Evolutionary conservation across 1,139 yeast genomes (phyloP).

Genomic region (Suhomyces coccinellae): DNA sequence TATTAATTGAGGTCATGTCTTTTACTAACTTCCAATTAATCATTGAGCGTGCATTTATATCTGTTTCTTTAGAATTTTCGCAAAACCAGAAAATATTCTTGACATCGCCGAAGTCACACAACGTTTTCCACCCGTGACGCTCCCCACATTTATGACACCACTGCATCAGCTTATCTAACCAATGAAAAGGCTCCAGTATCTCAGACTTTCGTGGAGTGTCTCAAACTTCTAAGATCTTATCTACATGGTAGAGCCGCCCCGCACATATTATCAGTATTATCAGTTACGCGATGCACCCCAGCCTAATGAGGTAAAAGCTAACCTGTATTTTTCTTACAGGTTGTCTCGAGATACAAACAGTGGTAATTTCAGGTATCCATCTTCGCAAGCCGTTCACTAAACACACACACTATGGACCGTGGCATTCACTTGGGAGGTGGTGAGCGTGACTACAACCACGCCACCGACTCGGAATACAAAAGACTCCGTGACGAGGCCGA

Average conservation of each 20-base stretch:
- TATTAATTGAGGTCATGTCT: too few species aligned
- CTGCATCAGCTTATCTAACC: too few species aligned
- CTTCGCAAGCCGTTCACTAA: background rate
- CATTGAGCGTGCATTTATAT: too few species aligned
- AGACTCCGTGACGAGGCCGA: constrained; percentile 69
- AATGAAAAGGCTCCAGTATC: too few species aligned
- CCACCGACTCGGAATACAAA: constrained; percentile 64
- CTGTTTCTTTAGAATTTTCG: background rate
- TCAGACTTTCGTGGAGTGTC: too few species aligned
- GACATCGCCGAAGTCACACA: background rate
- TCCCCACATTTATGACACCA: too few species aligned
- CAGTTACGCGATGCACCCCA: constrained; percentile 1
- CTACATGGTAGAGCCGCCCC: background rate
- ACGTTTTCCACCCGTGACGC: too few species aligned
- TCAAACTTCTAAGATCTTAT: background rate
- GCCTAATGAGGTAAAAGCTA: background rate
- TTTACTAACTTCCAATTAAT: too few species aligned
- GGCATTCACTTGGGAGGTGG: constrained; percentile 40
- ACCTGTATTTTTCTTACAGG: background rate
- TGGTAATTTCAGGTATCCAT: constrained; percentile 1
- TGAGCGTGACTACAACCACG: constrained; percentile 69
- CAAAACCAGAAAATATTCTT: background rate
- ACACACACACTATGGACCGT: constrained; percentile 25
- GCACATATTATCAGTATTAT: background rate
- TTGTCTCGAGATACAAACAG: background rate